phyloP scores from a whole-genome alignment of 2,329 filamentous ascomycete genomes.

The Cyphellophora europaea region DNA sequence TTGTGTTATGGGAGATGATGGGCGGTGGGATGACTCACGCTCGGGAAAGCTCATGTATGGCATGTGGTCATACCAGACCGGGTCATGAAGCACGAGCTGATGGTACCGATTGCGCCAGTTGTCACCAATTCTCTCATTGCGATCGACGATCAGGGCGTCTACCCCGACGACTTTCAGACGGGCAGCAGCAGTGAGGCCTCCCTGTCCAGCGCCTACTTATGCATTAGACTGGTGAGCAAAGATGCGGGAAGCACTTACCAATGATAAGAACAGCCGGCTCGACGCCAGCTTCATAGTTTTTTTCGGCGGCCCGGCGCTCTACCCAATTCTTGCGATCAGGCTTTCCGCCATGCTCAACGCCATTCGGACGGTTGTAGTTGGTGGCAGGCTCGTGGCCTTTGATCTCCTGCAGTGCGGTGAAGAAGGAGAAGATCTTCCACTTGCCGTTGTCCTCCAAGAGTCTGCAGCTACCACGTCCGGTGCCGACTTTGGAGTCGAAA shows the following conservation, averaged over 20 bases:
- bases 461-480: conserved; percentile 47
- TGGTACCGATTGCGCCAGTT: conserved; percentile 57
- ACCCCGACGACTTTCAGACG: conserved; percentile 52
- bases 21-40: too few relatives aligned
- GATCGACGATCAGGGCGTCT: conserved; percentile 49
- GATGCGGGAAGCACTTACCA: conserved; percentile 32
- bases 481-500: conserved; percentile 44
- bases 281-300: conserved; percentile 37
- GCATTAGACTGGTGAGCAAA: conserved; percentile 1
- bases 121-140: conserved; percentile 49
- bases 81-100: conserved; percentile 59
- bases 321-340: conserved; percentile 50
- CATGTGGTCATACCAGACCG: conserved; percentile 42
- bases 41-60: conserved; percentile 29
- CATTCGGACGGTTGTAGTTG: conserved; percentile 40
- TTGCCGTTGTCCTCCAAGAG: conserved; percentile 33
- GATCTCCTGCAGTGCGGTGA: conserved; percentile 49
- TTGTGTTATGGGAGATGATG: too few relatives aligned
- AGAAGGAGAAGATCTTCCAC: conserved; percentile 58
- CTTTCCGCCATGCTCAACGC: conserved; percentile 47
- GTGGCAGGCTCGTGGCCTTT: conserved; percentile 44
- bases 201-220: conserved; percentile 47
- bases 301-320: conserved; percentile 41
- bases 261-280: conserved; percentile 54
- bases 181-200: conserved; percentile 48